phyloP scores from a whole-genome alignment of 1,284 basidiomycete species.

The Amanita bisporigera region DNA sequence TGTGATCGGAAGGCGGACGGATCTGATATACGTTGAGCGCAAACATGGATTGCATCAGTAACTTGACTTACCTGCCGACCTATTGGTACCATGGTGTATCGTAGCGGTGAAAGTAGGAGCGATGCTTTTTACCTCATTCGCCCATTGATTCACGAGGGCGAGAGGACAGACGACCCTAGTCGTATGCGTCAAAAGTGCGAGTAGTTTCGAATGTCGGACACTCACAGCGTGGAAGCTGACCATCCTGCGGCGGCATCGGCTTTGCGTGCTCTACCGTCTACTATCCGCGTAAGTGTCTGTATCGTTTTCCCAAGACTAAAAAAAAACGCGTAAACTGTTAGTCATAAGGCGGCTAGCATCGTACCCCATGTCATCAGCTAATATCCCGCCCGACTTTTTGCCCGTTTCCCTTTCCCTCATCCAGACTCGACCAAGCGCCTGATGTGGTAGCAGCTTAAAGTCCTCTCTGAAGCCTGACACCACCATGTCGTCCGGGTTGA shows the following conservation, averaged over 20 bases:
- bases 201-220: conserved; percentile 16
- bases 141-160: conserved; percentile 92
- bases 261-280: conserved; percentile 73
- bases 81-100: conserved; percentile 80
- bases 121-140: conserved; percentile 83
- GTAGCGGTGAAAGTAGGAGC: conserved; percentile 71
- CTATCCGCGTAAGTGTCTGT: conserved; percentile 86
- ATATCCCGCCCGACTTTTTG: conserved; percentile 84
- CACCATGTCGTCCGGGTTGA: conserved; percentile 65
- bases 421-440: conserved; percentile 85
- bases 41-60: conserved; percentile 5
- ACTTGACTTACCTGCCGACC: conserved; percentile 64
- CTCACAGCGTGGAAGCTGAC: conserved; percentile 75
- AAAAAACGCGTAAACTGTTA: neutral
- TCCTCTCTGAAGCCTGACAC: conserved; percentile 77
- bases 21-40: conserved; percentile 50
- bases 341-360: conserved; percentile 20
- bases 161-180: conserved; percentile 81
- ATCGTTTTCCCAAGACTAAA: conserved; percentile 87
- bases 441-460: conserved; percentile 83
- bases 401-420: conserved; percentile 78
- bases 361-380: conserved; percentile 93
- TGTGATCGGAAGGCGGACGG: conserved; percentile 67
- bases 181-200: conserved; percentile 18
- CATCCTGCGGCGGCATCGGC: conserved; percentile 77